Evolutionary conservation across 2,329 filamentous ascomycete genomes (phyloP).

Genomic region (Aspergillus sp.): DNA sequence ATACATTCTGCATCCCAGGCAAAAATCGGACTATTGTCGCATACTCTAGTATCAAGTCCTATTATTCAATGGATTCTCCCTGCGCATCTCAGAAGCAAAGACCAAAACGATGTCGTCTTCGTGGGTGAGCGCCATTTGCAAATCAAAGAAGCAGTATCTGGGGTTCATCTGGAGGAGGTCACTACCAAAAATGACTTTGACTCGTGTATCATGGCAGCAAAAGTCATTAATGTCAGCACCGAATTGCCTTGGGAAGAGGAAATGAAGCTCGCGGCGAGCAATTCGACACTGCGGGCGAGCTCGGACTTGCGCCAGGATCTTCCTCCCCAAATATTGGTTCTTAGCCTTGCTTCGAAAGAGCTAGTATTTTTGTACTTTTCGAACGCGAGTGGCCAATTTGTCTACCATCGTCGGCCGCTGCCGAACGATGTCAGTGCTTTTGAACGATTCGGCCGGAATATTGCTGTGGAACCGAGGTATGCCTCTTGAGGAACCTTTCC

Average conservation of each 20-base stretch:
- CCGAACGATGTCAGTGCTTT: conserved; percentile 57
- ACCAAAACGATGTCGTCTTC: conserved; percentile 80
- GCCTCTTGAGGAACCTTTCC: conserved; percentile 22
- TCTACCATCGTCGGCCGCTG: conserved; percentile 60
- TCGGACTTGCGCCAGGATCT: conserved; percentile 36
- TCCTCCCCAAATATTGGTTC: conserved; percentile 78
- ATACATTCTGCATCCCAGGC: conserved; percentile 41
- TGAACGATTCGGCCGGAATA: conserved; percentile 62
- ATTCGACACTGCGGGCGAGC: conserved; percentile 8
- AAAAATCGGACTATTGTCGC: conserved; percentile 71
- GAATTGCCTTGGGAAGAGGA: conserved; percentile 40
- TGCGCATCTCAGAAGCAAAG: conserved; percentile 69
- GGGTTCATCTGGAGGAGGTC: conserved; percentile 72
- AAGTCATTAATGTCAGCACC: conserved; percentile 66
- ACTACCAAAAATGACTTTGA: conserved; percentile 77
- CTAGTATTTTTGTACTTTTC: conserved; percentile 74
- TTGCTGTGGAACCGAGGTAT: conserved; percentile 78
- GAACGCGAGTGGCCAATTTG: conserved; percentile 58
- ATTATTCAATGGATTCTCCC: conserved; percentile 75
- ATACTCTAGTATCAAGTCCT: conserved; percentile 75
- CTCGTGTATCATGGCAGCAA: conserved; percentile 74
- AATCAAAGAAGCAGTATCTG: conserved; percentile 69
- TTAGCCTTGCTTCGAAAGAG: conserved; percentile 73
- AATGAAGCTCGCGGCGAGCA: conserved; percentile 26
- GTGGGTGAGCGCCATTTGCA: conserved; percentile 81